Base-by-base conservation (phyloP, 225 moss, liverwort and hornwort species). In the Pseudisothecium myosuroides region DNA sequence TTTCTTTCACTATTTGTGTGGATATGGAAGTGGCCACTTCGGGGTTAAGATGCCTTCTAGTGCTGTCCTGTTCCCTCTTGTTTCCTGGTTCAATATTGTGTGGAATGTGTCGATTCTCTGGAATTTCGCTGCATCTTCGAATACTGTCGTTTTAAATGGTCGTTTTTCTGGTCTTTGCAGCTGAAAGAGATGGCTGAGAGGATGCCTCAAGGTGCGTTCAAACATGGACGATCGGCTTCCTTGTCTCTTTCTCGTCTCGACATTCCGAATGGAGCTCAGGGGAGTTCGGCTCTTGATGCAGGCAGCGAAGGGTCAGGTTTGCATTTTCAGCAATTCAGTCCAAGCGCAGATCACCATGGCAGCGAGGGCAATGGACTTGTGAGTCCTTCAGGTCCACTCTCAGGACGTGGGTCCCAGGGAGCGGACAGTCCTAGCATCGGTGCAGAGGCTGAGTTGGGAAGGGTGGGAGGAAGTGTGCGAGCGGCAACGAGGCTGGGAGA, bases 121-220 rank as follows among this genome's bases (percentile, higher is more conserved):
- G 32, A 47, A 36, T 63, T 26, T 15, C 49, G 39, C 10, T 82
- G 76, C 39, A 27, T 32, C 15, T 41, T 76, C 10, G 69, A 81
- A 22, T 56, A 10, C 34, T 58, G 23, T 55, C 73, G 78, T 68
- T 83, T 83, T 84, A 45, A 90, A 15, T 37, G n/a, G 55, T 81
- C 17, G 36, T 80, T 20, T 65, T 16, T 63, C 68, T 87, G 83
- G 27, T 61, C 41, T 85, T 81, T 93, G 95, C 97, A 99, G 99
- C 96, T 99, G 81, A 96, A 96, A 89, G 99, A 99, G 89, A 93
- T 99, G 96, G 99, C 99, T 64, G 99, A 99, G 90, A 95, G 96
- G 93, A 90, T 99, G 77, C 97, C 99, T 88, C 93, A 96, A 88
- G 96, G 97, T 76, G 92, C 90, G 72, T 94, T 95, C 83, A 96